phyloP scores from a whole-genome alignment of 345 rosid genomes.

The Cardiospermum halicacabum region DNA sequence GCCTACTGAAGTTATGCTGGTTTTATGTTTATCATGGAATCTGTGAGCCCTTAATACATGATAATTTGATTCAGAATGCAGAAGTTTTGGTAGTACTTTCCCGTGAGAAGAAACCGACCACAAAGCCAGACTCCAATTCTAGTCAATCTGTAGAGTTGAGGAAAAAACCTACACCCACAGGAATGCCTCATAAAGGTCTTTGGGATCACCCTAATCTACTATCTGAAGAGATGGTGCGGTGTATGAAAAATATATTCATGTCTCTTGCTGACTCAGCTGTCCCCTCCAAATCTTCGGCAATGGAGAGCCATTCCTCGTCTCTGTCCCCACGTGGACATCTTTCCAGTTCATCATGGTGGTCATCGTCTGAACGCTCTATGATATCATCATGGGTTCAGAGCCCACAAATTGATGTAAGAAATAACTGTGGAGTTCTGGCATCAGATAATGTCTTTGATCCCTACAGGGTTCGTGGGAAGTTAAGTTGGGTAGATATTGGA shows the following conservation, averaged over 20 bases:
- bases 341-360: constrained; percentile 77
- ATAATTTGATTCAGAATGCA: constrained; percentile 34
- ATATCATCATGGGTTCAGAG: constrained; percentile 72
- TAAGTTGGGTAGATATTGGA: constrained; percentile 79
- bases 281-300: constrained; percentile 44
- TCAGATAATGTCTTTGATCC: constrained; percentile 68
- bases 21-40: not conserved
- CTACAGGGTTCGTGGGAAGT: constrained; percentile 72
- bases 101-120: constrained; percentile 26
- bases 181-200: constrained; percentile 50
- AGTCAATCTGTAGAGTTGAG: constrained; percentile 24
- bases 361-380: constrained; percentile 68
- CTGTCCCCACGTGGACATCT: constrained; percentile 81
- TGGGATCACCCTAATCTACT: constrained; percentile 79
- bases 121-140: constrained; percentile 21
- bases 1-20: not conserved
- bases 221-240: constrained; percentile 84
- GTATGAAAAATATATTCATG: constrained; percentile 88
- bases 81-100: constrained; percentile 23
- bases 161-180: constrained; percentile 50
- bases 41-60: constrained; percentile 12
- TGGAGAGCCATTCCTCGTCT: constrained; percentile 57
- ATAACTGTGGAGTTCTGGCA: constrained; percentile 45
- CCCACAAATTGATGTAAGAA: constrained; percentile 60
- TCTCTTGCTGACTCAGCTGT: constrained; percentile 74